phyloP scores from a whole-genome alignment of 257 asterid genomes.

The Anisodus acutangulus region DNA sequence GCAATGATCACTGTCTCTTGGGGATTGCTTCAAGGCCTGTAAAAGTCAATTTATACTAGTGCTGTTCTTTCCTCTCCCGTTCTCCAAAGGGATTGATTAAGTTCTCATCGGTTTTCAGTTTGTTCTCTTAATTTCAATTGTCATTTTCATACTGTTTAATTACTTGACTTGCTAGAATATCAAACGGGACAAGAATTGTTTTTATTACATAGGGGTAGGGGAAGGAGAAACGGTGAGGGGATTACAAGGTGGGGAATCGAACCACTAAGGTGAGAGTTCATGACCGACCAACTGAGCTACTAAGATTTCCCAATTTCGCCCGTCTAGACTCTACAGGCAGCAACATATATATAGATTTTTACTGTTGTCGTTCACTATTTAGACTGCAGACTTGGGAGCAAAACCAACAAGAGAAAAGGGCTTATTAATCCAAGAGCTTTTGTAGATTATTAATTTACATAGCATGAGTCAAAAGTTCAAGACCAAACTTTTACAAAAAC shows the following conservation, averaged over 20 bases:
- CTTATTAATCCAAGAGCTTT: background rate
- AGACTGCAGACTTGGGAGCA: background rate
- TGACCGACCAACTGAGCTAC: too few species aligned
- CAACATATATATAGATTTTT: background rate
- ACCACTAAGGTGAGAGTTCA: too few species aligned
- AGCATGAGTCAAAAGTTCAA: too few species aligned
- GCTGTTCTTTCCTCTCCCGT: background rate
- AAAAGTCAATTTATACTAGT: background rate
- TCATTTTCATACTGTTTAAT: background rate
- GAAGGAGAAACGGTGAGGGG: too few species aligned
- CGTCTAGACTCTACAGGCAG: background rate
- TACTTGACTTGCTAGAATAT: background rate
- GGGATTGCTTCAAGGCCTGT: background rate
- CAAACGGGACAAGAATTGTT: background rate
- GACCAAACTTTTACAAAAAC: too few species aligned
- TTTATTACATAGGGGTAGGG: too few species aligned
- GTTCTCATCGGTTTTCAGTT: constrained; percentile 8
- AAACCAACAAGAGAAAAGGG: background rate
- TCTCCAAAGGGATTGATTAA: background rate
- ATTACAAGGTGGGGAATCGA: too few species aligned
- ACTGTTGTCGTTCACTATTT: background rate
- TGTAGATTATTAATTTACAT: background rate
- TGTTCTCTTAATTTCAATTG: constrained; percentile 5
- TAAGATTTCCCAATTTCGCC: background rate
- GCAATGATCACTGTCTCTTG: background rate